Base-by-base conservation (phyloP, 768 basidiomycete species). In the Tubosaeta sp. region DNA sequence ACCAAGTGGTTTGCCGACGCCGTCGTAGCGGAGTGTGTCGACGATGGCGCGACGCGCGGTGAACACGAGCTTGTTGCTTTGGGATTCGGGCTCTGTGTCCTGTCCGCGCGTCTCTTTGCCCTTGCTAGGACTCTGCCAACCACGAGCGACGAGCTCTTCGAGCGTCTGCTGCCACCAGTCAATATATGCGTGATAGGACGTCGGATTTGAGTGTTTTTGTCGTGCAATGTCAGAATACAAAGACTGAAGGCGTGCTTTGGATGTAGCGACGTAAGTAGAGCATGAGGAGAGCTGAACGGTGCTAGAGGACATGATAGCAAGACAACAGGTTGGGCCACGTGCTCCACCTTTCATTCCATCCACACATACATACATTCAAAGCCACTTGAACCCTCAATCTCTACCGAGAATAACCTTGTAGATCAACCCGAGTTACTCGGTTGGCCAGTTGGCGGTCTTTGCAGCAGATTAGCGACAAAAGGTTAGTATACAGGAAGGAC, bases 191-290 rank as follows among this genome's bases (percentile, higher is more conserved):
- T 81, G 71, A 66, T 85, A 97, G 5, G 90, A 85, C 2, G 86
- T 78, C 0, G 91, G 88, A 66, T 97, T 95, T 1, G 91, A 86
- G 44, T 82, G 74, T 60, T 87, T 90, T 70, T 95, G 91, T 12
- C 83, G 76, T 0, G 88, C 83, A 52, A 95, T 84, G 63, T 95
- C 92, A 8, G 93, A 88, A 70, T 95, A 97, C 7, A 97, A 75
- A 0, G 92, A 82, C 55, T 88, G 84, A 0, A 91, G 74, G 8
- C 89, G 83, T 22, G 78, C 61, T 10, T 61, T 68, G 14, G 71
- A 66, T 3, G 61, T 70, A 10, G 65, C 60, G 12, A 59, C 55
- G 13, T 68, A 70, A 17, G 62, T 62, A 48, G 65, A 49, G 12
- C 65, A 64, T 2, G 63, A 57, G 48, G 67, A 49, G 12, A 72